Evolutionary conservation across 2,329 filamentous ascomycete genomes (phyloP).

Genomic region (Sphaerostilbella broomeana): DNA sequence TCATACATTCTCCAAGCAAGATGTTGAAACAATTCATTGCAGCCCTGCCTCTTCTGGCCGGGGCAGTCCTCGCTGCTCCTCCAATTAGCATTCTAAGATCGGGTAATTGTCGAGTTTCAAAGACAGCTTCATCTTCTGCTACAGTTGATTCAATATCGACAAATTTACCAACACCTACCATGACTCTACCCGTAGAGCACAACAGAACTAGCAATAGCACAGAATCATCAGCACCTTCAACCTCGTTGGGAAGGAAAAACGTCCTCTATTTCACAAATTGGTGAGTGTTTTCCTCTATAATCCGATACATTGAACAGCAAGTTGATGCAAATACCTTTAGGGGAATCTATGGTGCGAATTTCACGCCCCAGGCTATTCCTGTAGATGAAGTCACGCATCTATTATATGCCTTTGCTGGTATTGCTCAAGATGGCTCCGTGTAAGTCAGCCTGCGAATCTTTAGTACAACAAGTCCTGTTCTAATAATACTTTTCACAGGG

Average conservation of each 20-base stretch:
- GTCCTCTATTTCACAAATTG: slow-evolving; percentile 51
- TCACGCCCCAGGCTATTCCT: slow-evolving; percentile 63
- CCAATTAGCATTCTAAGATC: background rate
- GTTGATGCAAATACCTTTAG: slow-evolving; percentile 35
- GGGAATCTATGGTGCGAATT: slow-evolving; percentile 64
- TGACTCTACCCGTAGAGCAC: background rate
- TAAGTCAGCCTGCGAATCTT: slow-evolving; percentile 23
- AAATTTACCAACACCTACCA: background rate
- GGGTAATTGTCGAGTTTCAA: background rate
- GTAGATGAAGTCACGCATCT: slow-evolving; percentile 66
- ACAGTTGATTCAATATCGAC: background rate
- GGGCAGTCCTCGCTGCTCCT: slow-evolving; percentile 18
- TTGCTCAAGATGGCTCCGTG: slow-evolving; percentile 40
- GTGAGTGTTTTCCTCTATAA: slow-evolving; percentile 42
- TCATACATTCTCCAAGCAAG: background rate
- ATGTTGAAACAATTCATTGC: slow-evolving; percentile 22
- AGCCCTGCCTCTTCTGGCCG: slow-evolving; percentile 22
- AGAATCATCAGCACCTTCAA: background rate
- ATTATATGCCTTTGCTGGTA: slow-evolving; percentile 52
- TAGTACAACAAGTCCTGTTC: background rate
- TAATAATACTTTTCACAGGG: background rate
- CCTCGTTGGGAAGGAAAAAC: slow-evolving; percentile 24
- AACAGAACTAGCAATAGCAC: background rate
- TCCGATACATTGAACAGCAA: slow-evolving; percentile 56
- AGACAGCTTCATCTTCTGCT: background rate